A percentile compares a stretch with the other conserved stretches of the same genome.
Evolutionary conservation across 2,329 filamentous ascomycete genomes (phyloP).

Genomic region (Monascus ruber): DNA sequence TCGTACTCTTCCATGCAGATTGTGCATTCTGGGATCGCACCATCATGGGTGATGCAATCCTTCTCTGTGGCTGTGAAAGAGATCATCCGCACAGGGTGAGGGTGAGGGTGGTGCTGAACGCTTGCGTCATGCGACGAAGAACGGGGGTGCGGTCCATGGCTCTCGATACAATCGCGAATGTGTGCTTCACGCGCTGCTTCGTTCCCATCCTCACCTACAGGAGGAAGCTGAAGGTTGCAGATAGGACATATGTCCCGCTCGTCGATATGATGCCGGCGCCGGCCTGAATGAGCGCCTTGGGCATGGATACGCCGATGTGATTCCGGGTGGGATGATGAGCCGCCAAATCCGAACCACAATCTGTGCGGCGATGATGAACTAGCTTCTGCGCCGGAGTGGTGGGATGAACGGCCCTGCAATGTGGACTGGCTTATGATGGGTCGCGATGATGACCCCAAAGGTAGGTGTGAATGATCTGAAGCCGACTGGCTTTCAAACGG

Average conservation of each 20-base stretch:
- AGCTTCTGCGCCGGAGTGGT: no score
- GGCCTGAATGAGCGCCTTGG: not conserved
- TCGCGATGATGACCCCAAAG: not conserved
- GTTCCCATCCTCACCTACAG: slow-evolving; percentile 24
- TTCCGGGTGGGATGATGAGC: not conserved
- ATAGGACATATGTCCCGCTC: slow-evolving; percentile 39
- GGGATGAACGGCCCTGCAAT: not conserved
- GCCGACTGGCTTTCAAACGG: no score
- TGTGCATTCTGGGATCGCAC: slow-evolving; percentile 46
- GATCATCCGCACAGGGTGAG: slow-evolving; percentile 26
- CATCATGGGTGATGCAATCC: slow-evolving; percentile 46
- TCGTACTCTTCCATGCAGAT: slow-evolving; percentile 57
- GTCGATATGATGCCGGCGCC: slow-evolving; percentile 12
- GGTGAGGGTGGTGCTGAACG: slow-evolving; percentile 10
- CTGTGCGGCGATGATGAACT: not conserved
- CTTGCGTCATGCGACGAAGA: slow-evolving; percentile 6
- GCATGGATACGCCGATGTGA: not conserved
- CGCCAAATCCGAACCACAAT: not conserved
- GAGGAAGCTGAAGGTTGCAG: slow-evolving; percentile 30
- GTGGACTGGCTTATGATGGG: not conserved
- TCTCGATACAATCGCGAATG: slow-evolving; percentile 34
- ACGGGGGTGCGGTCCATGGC: slow-evolving; percentile 14
- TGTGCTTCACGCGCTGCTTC: slow-evolving; percentile 34
- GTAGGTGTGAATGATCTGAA: not conserved
- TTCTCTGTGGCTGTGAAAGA: slow-evolving; percentile 51